Conservation (phyloP, 2,329 filamentous ascomycete species). For the Dactylella cylindrospora region DNA sequence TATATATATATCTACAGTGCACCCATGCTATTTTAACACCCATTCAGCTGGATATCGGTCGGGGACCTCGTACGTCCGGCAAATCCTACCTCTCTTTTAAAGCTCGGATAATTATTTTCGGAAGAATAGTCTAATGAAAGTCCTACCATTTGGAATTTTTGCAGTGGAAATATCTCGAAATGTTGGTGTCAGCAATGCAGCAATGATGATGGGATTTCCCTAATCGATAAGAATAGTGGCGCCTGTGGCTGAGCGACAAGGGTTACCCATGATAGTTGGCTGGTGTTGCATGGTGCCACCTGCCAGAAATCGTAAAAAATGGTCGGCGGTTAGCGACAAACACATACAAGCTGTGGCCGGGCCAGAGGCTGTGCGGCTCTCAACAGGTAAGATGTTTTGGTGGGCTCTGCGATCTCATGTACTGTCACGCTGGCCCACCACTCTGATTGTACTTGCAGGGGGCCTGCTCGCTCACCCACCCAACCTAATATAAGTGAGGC, state of each 20-base stretch:
- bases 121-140: conserved; percentile 16
- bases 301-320: not conserved
- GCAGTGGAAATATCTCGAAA: too few species aligned
- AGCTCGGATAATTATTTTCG: conserved; percentile 13
- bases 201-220: too few species aligned
- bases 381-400: conserved; percentile 2
- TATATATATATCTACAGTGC: conserved; percentile 6
- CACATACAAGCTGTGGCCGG: conserved; percentile 17
- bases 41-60: conserved; percentile 13
- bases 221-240: conserved; percentile 40
- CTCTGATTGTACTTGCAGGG: too few species aligned
- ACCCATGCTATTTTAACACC: conserved; percentile 34
- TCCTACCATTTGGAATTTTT: not conserved
- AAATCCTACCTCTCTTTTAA: conserved; percentile 7
- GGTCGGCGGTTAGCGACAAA: conserved; percentile 14
- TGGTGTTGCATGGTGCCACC: too few species aligned
- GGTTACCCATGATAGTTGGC: too few species aligned
- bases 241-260: conserved; percentile 5
- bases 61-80: conserved; percentile 9
- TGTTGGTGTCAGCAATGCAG: conserved; percentile 9
- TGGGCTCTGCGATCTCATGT: too few species aligned
- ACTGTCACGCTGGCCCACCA: too few species aligned
- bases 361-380: conserved; percentile 28
- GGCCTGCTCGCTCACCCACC: too few species aligned
- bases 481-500: too few species aligned